Base-by-base conservation (phyloP, 1,139 yeast genomes). In the Yamadazyma pseudoaaseri region DNA sequence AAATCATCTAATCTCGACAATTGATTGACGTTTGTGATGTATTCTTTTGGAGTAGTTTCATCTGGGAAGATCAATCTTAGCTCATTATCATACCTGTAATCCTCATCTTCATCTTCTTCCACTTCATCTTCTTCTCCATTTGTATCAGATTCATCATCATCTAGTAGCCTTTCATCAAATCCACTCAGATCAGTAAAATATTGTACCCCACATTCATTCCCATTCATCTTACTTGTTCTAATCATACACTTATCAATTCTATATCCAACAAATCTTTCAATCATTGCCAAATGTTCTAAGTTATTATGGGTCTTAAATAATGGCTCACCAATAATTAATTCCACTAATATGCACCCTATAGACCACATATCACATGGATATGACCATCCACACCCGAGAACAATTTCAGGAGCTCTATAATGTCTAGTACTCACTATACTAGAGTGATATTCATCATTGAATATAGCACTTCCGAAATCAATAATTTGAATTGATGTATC, bases 331-430 rank as follows among this genome's bases (percentile, higher is more conserved):
- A 95, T 86, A 33, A 86, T 81, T 34, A 94, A 64, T 60, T 94
- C 98, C 9, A 89, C 90, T 28, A 94, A 64, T 11, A 94, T 89
- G 57, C 98, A 90, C 1, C 97, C 99, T 36, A 92, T 73, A 1
- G 96, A 86, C 99, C 98, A 94, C 62, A 92, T 68, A 58, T 94
- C 99, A 59, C 98, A 92, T 1, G 90, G 87, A 45, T 73, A 82
- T 3, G 87, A 79, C 92, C 98, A 94, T 24, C 97, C 97, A 22
- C 79, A 73, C 1, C 97, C 97, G 24, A 94, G 63, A 2, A 92
- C 90, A 45, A 94, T 89, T 56, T 94, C 99, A 0, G 98, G 98
- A 0, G 98, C 98, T 37, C 99, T 70, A 60, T 94, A 94, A 60
- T 94, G 98, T 36, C 99, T 72, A 2, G 98, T 92, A 10, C 96